Base-by-base conservation (phyloP, 1,284 basidiomycete species). In the Cutaneotrichosporon spelunceum region DNA sequence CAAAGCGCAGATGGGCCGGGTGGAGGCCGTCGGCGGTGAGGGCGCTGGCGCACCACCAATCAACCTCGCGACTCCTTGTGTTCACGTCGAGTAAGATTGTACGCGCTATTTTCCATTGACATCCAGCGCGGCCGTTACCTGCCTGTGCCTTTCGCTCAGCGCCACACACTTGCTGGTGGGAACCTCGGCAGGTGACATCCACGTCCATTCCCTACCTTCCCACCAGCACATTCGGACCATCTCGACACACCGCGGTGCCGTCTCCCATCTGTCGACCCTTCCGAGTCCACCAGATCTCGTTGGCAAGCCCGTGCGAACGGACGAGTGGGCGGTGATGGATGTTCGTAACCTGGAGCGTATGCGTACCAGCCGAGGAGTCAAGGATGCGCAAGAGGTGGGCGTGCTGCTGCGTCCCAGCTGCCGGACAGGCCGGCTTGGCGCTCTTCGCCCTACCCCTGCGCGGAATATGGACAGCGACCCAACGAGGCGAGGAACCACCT, bases 171-270 rank as follows among this genome's bases (percentile, higher is more conserved):
- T 94, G 34, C 78, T 94, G 19, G 84, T 85, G 26, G 91, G 91
- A 14, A 91, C 90, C 0, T 74, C 83, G 2, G 78, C 83, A 0
- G 92, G 91, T 8, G 78, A 86, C n/a, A 85, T 97, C 53, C 85
- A 90, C 62, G 76, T 93, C 30, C 91, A 94, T 72, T 89, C 96
- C 66, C 84, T 95, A 36, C 86, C 89, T 1, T 95, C 94, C 1
- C 90, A 94, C 70, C 93, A 98, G 74, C 85, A 88, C 33, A 81
- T 95, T 29, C 88, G 91, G 36, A 88, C 88, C 19, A 85, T 96
- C 66, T 83, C 85, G 1, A 71, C 80, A 84, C 80, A 89, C 58
- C 69, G 87, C 65, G 88, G 87, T 13, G 81, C 85, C n/a, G 86
- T 95, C 73, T 87, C 89, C 9, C 82, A 87, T 74, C 74, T 96